phyloP scores from a whole-genome alignment of 805 yeast species.

The Starmerella ratchasimensis region DNA sequence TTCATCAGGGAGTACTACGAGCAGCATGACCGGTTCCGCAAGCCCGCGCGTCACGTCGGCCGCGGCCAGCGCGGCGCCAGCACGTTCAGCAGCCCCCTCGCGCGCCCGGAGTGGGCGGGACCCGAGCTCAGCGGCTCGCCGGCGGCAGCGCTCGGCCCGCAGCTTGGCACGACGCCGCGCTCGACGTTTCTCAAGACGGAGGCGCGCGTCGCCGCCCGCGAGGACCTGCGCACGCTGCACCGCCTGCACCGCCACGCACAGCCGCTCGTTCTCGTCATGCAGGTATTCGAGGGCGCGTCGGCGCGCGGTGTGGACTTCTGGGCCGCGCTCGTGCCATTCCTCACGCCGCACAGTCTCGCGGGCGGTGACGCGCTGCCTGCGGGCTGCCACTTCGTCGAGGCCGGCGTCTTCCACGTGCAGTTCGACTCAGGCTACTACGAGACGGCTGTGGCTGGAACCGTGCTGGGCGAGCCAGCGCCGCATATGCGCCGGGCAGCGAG shows the following conservation, averaged over 20 bases:
- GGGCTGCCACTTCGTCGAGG: constrained; percentile 23
- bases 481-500: constrained; percentile 3
- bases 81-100: too few species aligned
- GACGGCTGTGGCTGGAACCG: constrained; percentile 55
- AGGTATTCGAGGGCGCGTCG: constrained; percentile 50
- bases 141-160: too few species aligned
- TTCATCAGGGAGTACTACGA: constrained; percentile 51
- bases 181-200: constrained; percentile 22
- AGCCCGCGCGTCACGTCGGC: neutral
- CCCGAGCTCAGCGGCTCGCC: too few species aligned
- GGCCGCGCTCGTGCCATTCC: constrained; percentile 45
- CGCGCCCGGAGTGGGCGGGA: too few species aligned
- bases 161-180: constrained; percentile 22
- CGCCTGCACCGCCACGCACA: constrained; percentile 31
- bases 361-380: constrained; percentile 7
- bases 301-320: constrained; percentile 42
- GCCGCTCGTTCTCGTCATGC: constrained; percentile 53
- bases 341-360: constrained; percentile 21
- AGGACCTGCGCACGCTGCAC: constrained; percentile 22
- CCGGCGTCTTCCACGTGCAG: constrained; percentile 35
- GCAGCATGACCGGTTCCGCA: constrained; percentile 5
- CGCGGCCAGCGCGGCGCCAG: too few species aligned
- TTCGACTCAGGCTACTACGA: constrained; percentile 33
- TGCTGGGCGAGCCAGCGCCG: constrained; percentile 45
- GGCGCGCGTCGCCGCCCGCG: constrained; percentile 24